These are phyloP conservation scores for Epichloe scottii DNA, from an alignment of 2,329 filamentous ascomycete species.

Conservation along the genomic window DNA sequence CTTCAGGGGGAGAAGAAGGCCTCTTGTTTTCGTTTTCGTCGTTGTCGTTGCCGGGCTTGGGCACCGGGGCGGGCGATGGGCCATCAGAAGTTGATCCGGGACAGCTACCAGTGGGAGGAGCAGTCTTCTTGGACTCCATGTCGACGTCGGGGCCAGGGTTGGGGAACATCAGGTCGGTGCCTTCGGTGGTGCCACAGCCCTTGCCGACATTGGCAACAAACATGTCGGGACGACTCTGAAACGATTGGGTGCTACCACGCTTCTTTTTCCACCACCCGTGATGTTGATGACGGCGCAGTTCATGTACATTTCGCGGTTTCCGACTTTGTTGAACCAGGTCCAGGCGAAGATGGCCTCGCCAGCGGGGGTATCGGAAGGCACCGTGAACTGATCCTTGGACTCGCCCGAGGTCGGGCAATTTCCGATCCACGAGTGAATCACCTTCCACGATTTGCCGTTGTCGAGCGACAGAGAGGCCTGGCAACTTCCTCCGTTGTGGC, in stretches of 20 bases:
- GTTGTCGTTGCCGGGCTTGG: not conserved
- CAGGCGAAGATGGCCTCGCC: conserved; percentile 57
- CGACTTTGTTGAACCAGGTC: conserved; percentile 66
- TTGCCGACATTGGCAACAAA: conserved; percentile 59
- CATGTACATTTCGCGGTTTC: conserved; percentile 81
- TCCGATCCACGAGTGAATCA: conserved; percentile 47
- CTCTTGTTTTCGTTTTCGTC: not conserved
- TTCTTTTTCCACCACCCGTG: conserved; percentile 17
- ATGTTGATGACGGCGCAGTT: conserved; percentile 66
- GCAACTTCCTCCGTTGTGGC: conserved; percentile 61
- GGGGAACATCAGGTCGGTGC: conserved; percentile 50
- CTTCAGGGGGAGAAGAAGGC: not conserved
- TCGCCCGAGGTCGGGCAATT: conserved; percentile 35
- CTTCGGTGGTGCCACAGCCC: conserved; percentile 45
- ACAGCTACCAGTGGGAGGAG: conserved; percentile 24
- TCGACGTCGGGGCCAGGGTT: conserved; percentile 46
- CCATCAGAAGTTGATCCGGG: conserved; percentile 2
- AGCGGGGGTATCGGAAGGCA: conserved; percentile 50
- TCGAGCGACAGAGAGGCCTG: conserved; percentile 67
- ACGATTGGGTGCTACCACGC: conserved; percentile 24
- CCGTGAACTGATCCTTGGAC: conserved; percentile 48
- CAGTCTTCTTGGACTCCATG: conserved; percentile 22
- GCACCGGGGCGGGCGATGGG: not conserved
- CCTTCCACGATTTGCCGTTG: conserved; percentile 55
- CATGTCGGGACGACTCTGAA: conserved; percentile 49